Base-by-base conservation (phyloP, 2,329 filamentous ascomycete genomes). In the Bipolaris cookei region DNA sequence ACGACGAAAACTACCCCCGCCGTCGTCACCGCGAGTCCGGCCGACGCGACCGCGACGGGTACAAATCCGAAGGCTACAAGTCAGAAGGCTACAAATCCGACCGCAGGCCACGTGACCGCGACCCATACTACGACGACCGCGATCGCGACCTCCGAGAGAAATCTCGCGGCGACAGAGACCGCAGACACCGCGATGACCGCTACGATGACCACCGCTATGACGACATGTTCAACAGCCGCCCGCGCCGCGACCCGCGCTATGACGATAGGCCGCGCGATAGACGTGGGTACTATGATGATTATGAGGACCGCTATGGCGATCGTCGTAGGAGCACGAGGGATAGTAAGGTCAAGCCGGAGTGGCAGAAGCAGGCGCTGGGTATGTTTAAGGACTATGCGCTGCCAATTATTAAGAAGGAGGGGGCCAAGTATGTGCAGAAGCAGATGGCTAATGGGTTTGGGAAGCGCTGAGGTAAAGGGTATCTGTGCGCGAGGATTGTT, bases 311-410 rank as follows among this genome's bases (percentile, higher is more conserved):
- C 28, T 44, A 62, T 32, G 61, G 62, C n/a, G 54, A 61, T 45
- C 50, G 45, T 16, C 46, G 55, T 21, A 59, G 50, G 20, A 55
- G 65, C n/a, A 56, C 54, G 1, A 51, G 63, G 35, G 47, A 59
- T 3, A 51, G 39, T 3, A 66, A 65, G 45, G 43, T 3, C 1
- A 32, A 18, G 52, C 66, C 63, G 0, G 61, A 69, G 44, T 75
- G 72, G 72, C 69, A 75, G 62, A 64, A 60, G 35, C 63, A 75
- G 52, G 72, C 70, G 1, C 62, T 71, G 62, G 56, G 60, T 45
- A 68, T 74, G 66, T 75, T 75, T 56, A 71, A 65, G 41, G 58
- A 69, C 11, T 75, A 75, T 38, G 72, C 72, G 2, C 51, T 75
- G 23, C 72, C 72, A 0, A 62, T 71, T 5, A 74, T 75, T 61